Conservation (phyloP, 805 yeast genomes). For the Schwanniomyces pseudopolymorphus region DNA sequence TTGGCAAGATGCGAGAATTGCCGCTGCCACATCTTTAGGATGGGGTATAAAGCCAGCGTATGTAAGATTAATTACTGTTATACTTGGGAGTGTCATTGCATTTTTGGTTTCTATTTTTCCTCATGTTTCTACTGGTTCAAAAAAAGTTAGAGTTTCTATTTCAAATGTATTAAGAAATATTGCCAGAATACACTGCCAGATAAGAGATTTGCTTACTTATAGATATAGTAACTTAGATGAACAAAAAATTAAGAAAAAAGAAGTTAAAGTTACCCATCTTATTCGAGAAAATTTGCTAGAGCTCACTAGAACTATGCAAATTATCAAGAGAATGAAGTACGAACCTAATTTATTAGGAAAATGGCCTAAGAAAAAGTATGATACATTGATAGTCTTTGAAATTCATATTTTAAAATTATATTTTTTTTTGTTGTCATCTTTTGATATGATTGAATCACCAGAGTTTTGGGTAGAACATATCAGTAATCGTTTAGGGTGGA, state of each 20-base stretch:
- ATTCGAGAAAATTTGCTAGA: constrained; percentile 21
- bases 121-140: constrained; percentile 25
- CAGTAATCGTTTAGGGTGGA: constrained; percentile 30
- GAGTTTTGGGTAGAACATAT: constrained; percentile 26
- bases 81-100: constrained; percentile 29
- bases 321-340: constrained; percentile 22
- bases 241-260: constrained; percentile 23
- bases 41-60: constrained; percentile 27
- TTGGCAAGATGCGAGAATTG: constrained; percentile 24
- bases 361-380: constrained; percentile 31
- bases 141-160: constrained; percentile 21
- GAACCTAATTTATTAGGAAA: constrained; percentile 29
- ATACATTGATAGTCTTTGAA: constrained; percentile 17
- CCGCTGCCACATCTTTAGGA: constrained; percentile 20
- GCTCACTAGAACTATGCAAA: constrained; percentile 18
- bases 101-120: constrained; percentile 32
- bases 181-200: constrained; percentile 29
- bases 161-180: constrained; percentile 21
- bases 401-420: constrained; percentile 28
- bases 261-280: constrained; percentile 16
- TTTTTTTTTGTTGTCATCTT: constrained; percentile 18
- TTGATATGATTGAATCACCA: constrained; percentile 27
- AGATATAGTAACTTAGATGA: constrained; percentile 5
- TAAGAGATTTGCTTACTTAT: constrained; percentile 4
- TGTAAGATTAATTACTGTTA: constrained; percentile 25